Conservation (phyloP, 2,329 filamentous ascomycete genomes). For the Nakataea oryzae region DNA sequence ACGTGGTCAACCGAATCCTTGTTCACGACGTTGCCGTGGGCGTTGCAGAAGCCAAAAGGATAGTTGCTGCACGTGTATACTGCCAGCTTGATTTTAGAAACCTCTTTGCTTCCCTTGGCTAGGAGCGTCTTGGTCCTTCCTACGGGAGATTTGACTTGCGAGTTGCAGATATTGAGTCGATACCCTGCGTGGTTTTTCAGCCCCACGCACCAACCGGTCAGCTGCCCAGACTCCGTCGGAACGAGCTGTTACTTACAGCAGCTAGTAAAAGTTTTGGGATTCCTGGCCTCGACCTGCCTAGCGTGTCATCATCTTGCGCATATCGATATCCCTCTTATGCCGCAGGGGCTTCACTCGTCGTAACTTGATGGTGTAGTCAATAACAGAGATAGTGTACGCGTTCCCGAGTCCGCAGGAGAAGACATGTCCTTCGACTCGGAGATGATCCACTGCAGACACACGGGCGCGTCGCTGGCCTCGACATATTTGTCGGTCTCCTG, state of each 20-base stretch:
- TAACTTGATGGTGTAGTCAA: slow-evolving; percentile 67
- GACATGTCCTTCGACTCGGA: slow-evolving; percentile 30
- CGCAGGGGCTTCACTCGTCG: background rate
- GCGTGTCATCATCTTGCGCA: too few relatives aligned
- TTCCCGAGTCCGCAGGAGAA: slow-evolving; percentile 41
- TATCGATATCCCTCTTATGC: background rate
- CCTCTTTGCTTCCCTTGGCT: slow-evolving; percentile 40
- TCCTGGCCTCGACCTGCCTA: slow-evolving; percentile 49
- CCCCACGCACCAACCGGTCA: too few relatives aligned
- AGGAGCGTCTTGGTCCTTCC: slow-evolving; percentile 65
- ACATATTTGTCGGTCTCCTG: slow-evolving; percentile 33
- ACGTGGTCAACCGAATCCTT: slow-evolving; percentile 52
- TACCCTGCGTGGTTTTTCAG: slow-evolving; percentile 33
- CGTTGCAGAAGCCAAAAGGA: slow-evolving; percentile 47
- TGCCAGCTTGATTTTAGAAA: slow-evolving; percentile 47
- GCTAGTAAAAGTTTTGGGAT: slow-evolving; percentile 49
- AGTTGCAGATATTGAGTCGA: slow-evolving; percentile 58
- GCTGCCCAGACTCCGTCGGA: slow-evolving; percentile 4
- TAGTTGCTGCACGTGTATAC: slow-evolving; percentile 65
- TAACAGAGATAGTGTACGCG: slow-evolving; percentile 61
- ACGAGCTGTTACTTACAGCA: slow-evolving; percentile 39
- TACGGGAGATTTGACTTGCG: slow-evolving; percentile 48
- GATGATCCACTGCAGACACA: slow-evolving; percentile 59
- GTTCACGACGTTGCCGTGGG: slow-evolving; percentile 45
- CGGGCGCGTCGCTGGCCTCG: slow-evolving; percentile 42